Percentiles rank a stretch among this genome's conserved stretches.
Conservation (phyloP, 2,329 filamentous ascomycete genomes). For the Zelopaecilomyces penicillatus region DNA sequence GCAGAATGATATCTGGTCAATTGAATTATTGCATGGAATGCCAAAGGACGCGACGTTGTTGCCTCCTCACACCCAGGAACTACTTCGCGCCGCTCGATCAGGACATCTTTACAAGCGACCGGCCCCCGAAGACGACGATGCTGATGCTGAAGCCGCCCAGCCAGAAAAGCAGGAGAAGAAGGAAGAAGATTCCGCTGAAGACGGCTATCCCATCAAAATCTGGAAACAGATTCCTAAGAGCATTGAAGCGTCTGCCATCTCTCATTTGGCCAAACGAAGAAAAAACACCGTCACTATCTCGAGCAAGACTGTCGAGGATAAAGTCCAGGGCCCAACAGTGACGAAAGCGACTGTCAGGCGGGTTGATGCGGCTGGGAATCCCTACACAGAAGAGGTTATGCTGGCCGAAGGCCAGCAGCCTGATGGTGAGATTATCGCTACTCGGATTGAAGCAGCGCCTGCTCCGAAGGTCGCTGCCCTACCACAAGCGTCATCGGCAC, state of each 20-base stretch:
- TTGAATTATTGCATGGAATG: conserved; percentile 70
- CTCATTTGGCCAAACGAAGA: conserved; percentile 52
- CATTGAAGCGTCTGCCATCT: conserved; percentile 42
- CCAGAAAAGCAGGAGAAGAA: conserved; percentile 51
- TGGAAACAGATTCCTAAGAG: conserved; percentile 57
- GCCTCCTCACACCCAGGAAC: conserved; percentile 69
- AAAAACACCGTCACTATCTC: conserved; percentile 53
- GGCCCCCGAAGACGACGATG: conserved; percentile 54
- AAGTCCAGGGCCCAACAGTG: conserved; percentile 45
- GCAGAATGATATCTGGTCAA: conserved; percentile 61
- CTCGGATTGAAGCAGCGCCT: conserved; percentile 46
- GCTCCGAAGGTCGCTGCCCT: conserved; percentile 48
- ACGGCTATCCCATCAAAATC: conserved; percentile 47
- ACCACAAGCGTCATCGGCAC: conserved; percentile 32
- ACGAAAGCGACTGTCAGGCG: conserved; percentile 74
- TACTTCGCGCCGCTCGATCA: conserved; percentile 72
- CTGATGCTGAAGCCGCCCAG: conserved; percentile 36
- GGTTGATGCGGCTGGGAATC: conserved; percentile 69
- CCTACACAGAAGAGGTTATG: conserved; percentile 76
- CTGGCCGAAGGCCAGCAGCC: conserved; percentile 70
- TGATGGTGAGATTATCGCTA: conserved; percentile 71
- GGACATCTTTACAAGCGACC: conserved; percentile 68
- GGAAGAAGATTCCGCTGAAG: conserved; percentile 49
- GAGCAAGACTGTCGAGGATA: conserved; percentile 41
- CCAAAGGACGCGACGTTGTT: conserved; percentile 76